Conservation (phyloP, 768 basidiomycete genomes). For the Amanita pallidorosea region DNA sequence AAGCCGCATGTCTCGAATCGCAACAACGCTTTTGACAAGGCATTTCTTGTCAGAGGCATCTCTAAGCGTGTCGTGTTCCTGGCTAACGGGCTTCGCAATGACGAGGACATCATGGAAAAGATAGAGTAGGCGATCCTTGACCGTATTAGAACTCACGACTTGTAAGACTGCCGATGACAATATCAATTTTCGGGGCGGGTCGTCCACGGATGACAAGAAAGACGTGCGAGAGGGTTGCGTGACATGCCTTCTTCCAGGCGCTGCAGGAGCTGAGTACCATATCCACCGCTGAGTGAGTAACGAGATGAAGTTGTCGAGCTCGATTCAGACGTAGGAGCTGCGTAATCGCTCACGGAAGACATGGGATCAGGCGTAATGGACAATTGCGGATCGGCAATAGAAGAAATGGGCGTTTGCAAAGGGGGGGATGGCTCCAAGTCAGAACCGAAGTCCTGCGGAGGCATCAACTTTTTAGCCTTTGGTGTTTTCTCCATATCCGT, state of each 20-base stretch:
- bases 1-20: constrained; percentile 59
- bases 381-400: constrained; percentile 34
- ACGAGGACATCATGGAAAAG: constrained; percentile 95
- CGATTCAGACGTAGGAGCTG: constrained; percentile 62
- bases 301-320: constrained; percentile 64
- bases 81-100: constrained; percentile 80
- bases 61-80: constrained; percentile 49
- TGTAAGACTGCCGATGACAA: constrained; percentile 84
- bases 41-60: constrained; percentile 70
- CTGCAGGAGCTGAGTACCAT: constrained; percentile 43
- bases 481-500: constrained; percentile 30
- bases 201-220: constrained; percentile 58
- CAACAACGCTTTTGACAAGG: constrained; percentile 83
- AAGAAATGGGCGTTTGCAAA: constrained; percentile 9
- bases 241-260: constrained; percentile 63
- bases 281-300: constrained; percentile 36
- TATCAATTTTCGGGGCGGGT: constrained; percentile 79
- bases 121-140: constrained; percentile 94
- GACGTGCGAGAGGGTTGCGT: constrained; percentile 46
- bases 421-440: constrained; percentile 2
- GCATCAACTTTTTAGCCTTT: constrained; percentile 27
- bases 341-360: constrained; percentile 65
- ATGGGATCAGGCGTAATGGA: constrained; percentile 71
- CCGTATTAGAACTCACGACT: constrained; percentile 86
- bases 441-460: constrained; percentile 12